A percentile compares a stretch with the other conserved stretches of the same genome.
These are phyloP conservation scores for Stemphylium beticola DNA, from an alignment of 2,329 filamentous ascomycete species.

Conservation along the genomic window DNA sequence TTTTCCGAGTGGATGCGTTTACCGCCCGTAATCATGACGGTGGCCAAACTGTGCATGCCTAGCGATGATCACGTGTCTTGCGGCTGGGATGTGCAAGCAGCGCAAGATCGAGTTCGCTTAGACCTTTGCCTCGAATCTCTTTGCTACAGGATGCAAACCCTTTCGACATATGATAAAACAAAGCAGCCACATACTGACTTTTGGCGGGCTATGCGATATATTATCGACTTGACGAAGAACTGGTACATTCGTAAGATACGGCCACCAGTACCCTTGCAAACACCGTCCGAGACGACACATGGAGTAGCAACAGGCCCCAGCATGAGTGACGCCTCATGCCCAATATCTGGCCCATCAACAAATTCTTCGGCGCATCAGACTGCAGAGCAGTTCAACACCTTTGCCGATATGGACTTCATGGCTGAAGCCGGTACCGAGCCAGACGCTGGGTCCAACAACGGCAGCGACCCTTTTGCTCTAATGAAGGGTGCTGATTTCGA, in stretches of 20 bases:
- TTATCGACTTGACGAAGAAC: constrained; percentile 35
- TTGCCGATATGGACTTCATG: constrained; percentile 4
- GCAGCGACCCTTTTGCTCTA: constrained; percentile 28
- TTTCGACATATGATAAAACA: constrained; percentile 32
- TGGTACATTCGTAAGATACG: constrained; percentile 42
- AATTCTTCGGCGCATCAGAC: constrained; percentile 3
- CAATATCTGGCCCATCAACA: constrained; percentile 9
- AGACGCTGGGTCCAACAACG: background rate
- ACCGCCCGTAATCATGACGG: constrained; percentile 37
- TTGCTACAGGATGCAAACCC: constrained; percentile 42
- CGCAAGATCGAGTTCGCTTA: constrained; percentile 39
- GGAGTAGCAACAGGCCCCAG: constrained; percentile 13
- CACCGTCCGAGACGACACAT: constrained; percentile 1
- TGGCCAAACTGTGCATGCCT: constrained; percentile 39
- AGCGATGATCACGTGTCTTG: constrained; percentile 26
- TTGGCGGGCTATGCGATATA: constrained; percentile 39
- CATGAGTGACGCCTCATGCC: constrained; percentile 10
- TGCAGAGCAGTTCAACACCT: background rate
- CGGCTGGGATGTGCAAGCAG: constrained; percentile 42
- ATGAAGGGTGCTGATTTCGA: constrained; percentile 39
- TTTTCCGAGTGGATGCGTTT: constrained; percentile 45
- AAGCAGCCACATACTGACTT: constrained; percentile 39
- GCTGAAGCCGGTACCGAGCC: constrained; percentile 4
- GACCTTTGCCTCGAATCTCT: constrained; percentile 43
- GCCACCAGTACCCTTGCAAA: constrained; percentile 1